These are phyloP conservation scores for Rhizophora apiculata DNA, from an alignment of 345 rosid genomes.

Conservation along the genomic window DNA sequence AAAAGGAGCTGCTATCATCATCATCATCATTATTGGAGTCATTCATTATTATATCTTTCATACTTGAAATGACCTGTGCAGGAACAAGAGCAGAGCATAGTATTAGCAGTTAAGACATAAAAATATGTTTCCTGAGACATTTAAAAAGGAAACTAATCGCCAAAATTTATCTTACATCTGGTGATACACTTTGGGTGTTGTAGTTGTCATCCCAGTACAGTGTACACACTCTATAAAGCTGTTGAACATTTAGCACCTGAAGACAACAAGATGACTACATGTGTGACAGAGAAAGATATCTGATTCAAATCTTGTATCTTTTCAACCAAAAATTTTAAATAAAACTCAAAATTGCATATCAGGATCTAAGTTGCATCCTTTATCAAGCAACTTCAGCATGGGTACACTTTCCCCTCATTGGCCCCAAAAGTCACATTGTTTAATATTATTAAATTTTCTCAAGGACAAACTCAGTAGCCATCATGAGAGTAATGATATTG, in stretches of 20 bases:
- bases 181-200: constrained; percentile 23
- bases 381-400: no score
- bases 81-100: background rate
- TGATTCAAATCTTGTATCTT: no score
- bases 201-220: constrained; percentile 25
- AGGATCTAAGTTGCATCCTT: no score
- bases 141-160: background rate
- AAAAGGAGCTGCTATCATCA: constrained; percentile 8
- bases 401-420: no score
- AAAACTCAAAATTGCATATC: no score
- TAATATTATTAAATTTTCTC: background rate
- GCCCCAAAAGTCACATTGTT: background rate
- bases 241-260: constrained; percentile 23
- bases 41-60: constrained; percentile 16
- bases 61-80: constrained; percentile 20
- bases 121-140: background rate
- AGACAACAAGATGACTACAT: background rate
- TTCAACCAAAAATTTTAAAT: no score
- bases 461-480: no score
- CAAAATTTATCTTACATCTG: constrained; percentile 20
- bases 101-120: background rate
- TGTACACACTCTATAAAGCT: constrained; percentile 24
- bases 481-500: background rate
- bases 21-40: constrained; percentile 9
- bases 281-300: background rate